Percentiles rank a stretch among this genome's conserved stretches.
phyloP scores from a whole-genome alignment of 768 basidiomycete species.

The Tulasnella sp. region DNA sequence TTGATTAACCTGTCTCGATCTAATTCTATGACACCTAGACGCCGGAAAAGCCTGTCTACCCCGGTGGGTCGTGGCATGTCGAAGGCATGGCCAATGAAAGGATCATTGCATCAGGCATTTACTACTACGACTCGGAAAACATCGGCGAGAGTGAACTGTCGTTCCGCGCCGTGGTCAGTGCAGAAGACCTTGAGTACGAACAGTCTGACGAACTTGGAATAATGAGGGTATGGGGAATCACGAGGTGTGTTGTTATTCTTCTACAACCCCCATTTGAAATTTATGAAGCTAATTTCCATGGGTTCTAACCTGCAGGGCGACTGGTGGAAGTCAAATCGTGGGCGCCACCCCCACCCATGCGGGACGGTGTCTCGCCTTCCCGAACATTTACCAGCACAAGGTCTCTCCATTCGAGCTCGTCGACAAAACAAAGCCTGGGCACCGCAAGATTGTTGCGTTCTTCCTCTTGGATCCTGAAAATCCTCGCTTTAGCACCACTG shows the following conservation, averaged over 20 bases:
- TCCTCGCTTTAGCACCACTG: neutral
- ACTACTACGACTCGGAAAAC: constrained; percentile 37
- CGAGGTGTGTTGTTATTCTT: neutral
- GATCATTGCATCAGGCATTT: constrained; percentile 35
- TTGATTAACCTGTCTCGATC: neutral
- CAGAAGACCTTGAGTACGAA: constrained; percentile 33
- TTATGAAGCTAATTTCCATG: neutral
- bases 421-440: constrained; percentile 20
- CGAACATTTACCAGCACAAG: constrained; percentile 28
- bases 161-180: constrained; percentile 36
- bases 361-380: constrained; percentile 24
- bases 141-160: constrained; percentile 37
- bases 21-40: constrained; percentile 30
- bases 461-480: constrained; percentile 12
- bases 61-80: constrained; percentile 46
- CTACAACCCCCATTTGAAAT: neutral
- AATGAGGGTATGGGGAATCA: constrained; percentile 49
- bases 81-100: constrained; percentile 41
- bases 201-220: constrained; percentile 37
- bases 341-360: neutral
- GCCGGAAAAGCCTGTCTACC: constrained; percentile 47
- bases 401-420: constrained; percentile 23
- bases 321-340: neutral
- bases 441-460: constrained; percentile 23
- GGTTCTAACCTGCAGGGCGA: neutral